Conservation (phyloP, 257 asterid species). For the Paraleonurus japonicus region DNA sequence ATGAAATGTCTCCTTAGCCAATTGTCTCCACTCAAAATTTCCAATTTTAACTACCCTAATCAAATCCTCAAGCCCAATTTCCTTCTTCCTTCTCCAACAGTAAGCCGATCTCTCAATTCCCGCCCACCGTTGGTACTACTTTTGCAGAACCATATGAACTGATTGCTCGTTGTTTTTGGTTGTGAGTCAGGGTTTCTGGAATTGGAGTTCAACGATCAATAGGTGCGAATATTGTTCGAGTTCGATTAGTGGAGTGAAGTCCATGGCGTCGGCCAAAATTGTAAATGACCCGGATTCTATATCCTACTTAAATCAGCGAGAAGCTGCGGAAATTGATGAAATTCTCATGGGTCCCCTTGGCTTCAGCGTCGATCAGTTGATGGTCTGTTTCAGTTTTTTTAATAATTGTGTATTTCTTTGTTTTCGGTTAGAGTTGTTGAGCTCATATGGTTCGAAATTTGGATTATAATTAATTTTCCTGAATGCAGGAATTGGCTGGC, state of each 20-base stretch:
- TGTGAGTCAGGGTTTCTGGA: conserved; percentile 39
- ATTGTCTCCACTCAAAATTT: conserved; percentile 23
- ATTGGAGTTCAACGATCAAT: conserved; percentile 32
- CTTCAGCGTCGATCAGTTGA: conserved; percentile 92
- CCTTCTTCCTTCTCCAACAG: conserved; percentile 7
- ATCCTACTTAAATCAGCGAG: conserved; percentile 69
- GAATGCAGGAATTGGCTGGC: conserved; percentile 93
- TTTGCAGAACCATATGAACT: neutral
- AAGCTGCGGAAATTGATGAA: conserved; percentile 88
- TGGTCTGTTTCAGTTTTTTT: conserved; percentile 42
- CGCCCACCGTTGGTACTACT: neutral
- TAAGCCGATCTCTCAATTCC: neutral
- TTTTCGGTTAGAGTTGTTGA: conserved; percentile 16
- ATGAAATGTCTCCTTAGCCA: conserved; percentile 57
- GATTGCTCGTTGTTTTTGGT: conserved; percentile 20
- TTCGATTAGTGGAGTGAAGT: conserved; percentile 30
- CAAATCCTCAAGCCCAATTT: conserved; percentile 23
- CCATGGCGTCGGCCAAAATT: conserved; percentile 59
- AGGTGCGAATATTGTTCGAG: conserved; percentile 37
- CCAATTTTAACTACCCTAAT: conserved; percentile 11
- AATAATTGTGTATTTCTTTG: neutral
- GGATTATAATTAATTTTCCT: neutral
- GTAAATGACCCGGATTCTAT: conserved; percentile 50
- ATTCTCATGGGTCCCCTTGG: conserved; percentile 96
- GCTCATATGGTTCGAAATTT: conserved; percentile 12